Percentiles rank a stretch among this genome's conserved stretches.
Conservation (phyloP, 2,329 filamentous ascomycete species). For the Magnaporthiopsis rhizophila region DNA sequence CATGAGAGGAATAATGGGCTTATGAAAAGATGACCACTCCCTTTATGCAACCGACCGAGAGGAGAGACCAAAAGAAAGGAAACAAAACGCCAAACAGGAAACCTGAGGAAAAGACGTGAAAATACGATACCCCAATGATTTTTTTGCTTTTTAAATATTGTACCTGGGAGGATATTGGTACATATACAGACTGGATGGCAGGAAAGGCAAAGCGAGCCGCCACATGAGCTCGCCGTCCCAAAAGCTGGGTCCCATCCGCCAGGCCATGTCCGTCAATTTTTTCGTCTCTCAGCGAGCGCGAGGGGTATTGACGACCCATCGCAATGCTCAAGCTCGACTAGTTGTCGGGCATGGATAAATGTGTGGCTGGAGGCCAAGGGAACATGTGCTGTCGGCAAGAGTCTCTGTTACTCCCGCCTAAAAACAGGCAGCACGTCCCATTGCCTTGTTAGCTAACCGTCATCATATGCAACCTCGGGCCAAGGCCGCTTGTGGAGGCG, state of each 20-base stretch:
- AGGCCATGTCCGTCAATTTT: not conserved
- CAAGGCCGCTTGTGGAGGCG: constrained; percentile 36
- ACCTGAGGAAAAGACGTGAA: not conserved
- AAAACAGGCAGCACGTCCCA: not conserved
- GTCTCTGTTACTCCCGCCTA: not conserved
- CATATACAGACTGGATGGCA: constrained; percentile 8
- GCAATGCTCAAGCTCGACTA: not conserved
- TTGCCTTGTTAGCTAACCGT: constrained; percentile 41
- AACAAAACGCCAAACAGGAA: constrained; percentile 2
- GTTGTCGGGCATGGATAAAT: not conserved
- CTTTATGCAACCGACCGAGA: constrained; percentile 4
- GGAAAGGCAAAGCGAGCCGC: not conserved
- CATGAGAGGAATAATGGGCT: not conserved
- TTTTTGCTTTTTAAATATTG: constrained; percentile 1
- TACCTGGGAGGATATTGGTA: constrained; percentile 9
- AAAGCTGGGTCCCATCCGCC: not conserved
- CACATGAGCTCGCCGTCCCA: not conserved
- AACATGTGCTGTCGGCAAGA: not conserved
- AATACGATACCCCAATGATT: constrained; percentile 6
- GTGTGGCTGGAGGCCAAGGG: not conserved
- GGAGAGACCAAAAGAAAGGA: constrained; percentile 7
- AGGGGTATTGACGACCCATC: not conserved
- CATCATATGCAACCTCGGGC: constrained; percentile 56
- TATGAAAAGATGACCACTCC: constrained; percentile 3
- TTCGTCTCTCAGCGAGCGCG: not conserved